These are phyloP conservation scores for Cyberlindnera bimundalis DNA, from an alignment of 805 yeast genomes.

Conservation along the genomic window DNA sequence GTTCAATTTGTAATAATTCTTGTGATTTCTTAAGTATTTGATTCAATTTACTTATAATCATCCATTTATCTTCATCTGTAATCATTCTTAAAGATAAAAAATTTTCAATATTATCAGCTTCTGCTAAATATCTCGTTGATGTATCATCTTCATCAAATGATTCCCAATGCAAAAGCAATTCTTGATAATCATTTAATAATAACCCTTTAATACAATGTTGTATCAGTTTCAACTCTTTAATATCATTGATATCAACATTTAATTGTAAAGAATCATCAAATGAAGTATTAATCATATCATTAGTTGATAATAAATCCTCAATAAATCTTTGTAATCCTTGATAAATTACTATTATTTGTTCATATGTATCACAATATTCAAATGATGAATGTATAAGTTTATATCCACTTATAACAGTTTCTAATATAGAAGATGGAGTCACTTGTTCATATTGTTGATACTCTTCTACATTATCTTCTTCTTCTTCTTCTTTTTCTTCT, in stretches of 20 bases:
- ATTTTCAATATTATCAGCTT: constrained; percentile 18
- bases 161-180: constrained; percentile 13
- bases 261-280: constrained; percentile 7
- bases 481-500: constrained; percentile 9
- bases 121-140: constrained; percentile 13
- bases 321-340: constrained; percentile 2
- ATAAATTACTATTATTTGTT: constrained; percentile 15
- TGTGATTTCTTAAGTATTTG: constrained; percentile 21
- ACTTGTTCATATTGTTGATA: constrained; percentile 25
- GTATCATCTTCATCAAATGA: not conserved
- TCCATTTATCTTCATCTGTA: constrained; percentile 17
- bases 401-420: constrained; percentile 13
- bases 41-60: constrained; percentile 12
- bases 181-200: constrained; percentile 6
- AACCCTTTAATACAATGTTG: constrained; percentile 14
- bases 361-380: constrained; percentile 15
- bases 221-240: constrained; percentile 14
- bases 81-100: constrained; percentile 4
- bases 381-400: constrained; percentile 14
- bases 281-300: constrained; percentile 6
- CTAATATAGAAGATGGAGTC: constrained; percentile 23
- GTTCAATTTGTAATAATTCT: constrained; percentile 13
- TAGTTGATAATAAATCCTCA: constrained; percentile 1
- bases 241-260: constrained; percentile 11
- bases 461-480: constrained; percentile 16